Evolutionary conservation across 495 filamentous ascomycete species (phyloP).

Genomic region (Aspergillus bertholletiae): DNA sequence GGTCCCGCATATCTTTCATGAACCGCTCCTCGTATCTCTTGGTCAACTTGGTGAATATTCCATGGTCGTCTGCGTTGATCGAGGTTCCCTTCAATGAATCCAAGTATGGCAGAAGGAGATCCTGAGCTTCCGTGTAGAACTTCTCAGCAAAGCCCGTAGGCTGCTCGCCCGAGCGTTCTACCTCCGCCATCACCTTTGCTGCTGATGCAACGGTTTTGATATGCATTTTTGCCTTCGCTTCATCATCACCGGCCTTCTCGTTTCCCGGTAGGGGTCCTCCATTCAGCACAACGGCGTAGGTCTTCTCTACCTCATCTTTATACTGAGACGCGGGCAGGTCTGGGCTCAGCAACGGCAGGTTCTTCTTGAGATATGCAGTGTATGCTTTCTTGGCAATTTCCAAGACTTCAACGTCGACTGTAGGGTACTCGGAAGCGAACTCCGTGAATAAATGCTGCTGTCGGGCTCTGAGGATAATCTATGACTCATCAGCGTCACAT

Average conservation of each 20-base stretch:
- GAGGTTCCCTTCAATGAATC: slow-evolving; percentile 72
- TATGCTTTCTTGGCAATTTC: slow-evolving; percentile 66
- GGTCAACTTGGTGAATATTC: slow-evolving; percentile 77
- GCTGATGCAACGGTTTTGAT: slow-evolving; percentile 70
- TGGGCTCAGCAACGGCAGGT: slow-evolving; percentile 60
- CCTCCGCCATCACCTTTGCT: slow-evolving; percentile 49
- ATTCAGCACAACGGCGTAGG: slow-evolving; percentile 57
- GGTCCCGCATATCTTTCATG: slow-evolving; percentile 73
- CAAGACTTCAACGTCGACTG: slow-evolving; percentile 47
- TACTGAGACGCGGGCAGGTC: slow-evolving; percentile 44
- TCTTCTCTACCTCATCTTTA: slow-evolving; percentile 49
- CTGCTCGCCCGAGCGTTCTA: slow-evolving; percentile 31
- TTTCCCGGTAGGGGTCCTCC: slow-evolving; percentile 55
- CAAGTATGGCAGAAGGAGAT: slow-evolving; percentile 81
- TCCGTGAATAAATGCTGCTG: slow-evolving; percentile 68
- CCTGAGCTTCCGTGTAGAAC: slow-evolving; percentile 52
- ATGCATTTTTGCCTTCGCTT: slow-evolving; percentile 92
- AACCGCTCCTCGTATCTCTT: slow-evolving; percentile 80
- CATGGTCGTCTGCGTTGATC: slow-evolving; percentile 71
- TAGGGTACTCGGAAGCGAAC: slow-evolving; percentile 44
- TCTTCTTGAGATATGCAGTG: slow-evolving; percentile 68
- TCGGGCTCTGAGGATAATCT: slow-evolving; percentile 82
- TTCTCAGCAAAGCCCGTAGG: slow-evolving; percentile 44
- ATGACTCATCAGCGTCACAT: not conserved
- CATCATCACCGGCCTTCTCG: slow-evolving; percentile 65